Percentiles rank a stretch among this genome's conserved stretches.
phyloP scores from a whole-genome alignment of 2,329 filamentous ascomycete species.

The Penicillium vulpinum region DNA sequence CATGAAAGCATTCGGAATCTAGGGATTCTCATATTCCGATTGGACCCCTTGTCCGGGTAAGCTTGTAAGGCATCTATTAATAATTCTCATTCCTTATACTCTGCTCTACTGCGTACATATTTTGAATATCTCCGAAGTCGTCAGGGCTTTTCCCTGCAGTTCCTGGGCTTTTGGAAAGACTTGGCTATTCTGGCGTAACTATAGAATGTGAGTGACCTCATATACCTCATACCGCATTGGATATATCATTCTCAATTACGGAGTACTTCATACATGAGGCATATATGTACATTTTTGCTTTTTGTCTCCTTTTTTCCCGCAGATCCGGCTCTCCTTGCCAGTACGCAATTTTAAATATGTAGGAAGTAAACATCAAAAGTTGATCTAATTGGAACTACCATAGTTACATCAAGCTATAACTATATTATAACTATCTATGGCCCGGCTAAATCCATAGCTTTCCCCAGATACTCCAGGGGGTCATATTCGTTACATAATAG shows the following conservation, averaged over 20 bases:
- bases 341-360: too few relatives aligned
- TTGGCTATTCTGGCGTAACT: background rate
- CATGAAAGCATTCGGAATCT: conserved; percentile 13
- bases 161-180: conserved; percentile 6
- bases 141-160: background rate
- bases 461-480: conserved; percentile 1
- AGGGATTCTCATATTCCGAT: conserved; percentile 9
- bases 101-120: conserved; percentile 6
- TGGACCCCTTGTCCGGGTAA: conserved; percentile 4
- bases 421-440: too few relatives aligned
- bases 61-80: conserved; percentile 11
- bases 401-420: too few relatives aligned
- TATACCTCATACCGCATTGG: background rate
- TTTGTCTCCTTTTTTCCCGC: background rate
- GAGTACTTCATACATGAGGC: background rate
- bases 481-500: background rate
- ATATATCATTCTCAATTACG: background rate
- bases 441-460: conserved; percentile 6
- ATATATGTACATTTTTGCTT: conserved; percentile 3
- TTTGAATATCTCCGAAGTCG: background rate
- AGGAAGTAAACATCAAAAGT: background rate
- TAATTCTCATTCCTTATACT: conserved; percentile 6
- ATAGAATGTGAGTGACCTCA: background rate
- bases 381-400: background rate
- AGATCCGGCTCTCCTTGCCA: background rate